Evolutionary conservation across 2,329 filamentous ascomycete genomes (phyloP).

Genomic region (Acrocalymma vagum): DNA sequence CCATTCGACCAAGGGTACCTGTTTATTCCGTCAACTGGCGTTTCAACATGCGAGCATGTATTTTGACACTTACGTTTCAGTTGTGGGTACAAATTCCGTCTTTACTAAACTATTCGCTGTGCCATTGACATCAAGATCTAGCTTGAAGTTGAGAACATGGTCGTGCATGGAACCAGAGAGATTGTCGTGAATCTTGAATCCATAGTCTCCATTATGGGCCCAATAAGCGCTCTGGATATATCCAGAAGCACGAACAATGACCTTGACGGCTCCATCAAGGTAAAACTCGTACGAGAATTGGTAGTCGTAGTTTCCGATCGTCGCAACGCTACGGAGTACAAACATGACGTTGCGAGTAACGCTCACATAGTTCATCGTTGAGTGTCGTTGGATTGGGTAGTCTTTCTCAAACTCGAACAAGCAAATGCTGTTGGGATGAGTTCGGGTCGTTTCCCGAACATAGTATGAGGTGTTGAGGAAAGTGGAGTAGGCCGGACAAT

Average conservation of each 20-base stretch:
- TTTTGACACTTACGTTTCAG: no score
- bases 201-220: constrained; percentile 36
- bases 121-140: constrained; percentile 44
- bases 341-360: constrained; percentile 42
- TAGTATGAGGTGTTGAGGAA: constrained; percentile 60
- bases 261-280: constrained; percentile 23
- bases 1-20: constrained; percentile 58
- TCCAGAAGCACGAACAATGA: constrained; percentile 23
- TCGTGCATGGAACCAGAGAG: constrained; percentile 43
- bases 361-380: constrained; percentile 21
- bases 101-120: constrained; percentile 35
- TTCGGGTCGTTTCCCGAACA: constrained; percentile 53
- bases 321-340: constrained; percentile 53
- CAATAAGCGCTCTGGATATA: constrained; percentile 26
- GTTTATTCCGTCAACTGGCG: constrained; percentile 25
- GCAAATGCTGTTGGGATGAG: constrained; percentile 62
- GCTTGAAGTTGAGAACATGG: constrained; percentile 48
- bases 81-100: constrained; percentile 31
- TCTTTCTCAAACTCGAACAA: constrained; percentile 25
- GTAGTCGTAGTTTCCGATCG: constrained; percentile 55
- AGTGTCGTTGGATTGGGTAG: constrained; percentile 37
- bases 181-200: constrained; percentile 45
- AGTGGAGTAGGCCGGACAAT: constrained; percentile 61
- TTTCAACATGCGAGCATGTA: no score
- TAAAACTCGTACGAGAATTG: constrained; percentile 34